Base-by-base conservation (phyloP, 2,329 filamentous ascomycete genomes). In the Ceratocystis papillata region DNA sequence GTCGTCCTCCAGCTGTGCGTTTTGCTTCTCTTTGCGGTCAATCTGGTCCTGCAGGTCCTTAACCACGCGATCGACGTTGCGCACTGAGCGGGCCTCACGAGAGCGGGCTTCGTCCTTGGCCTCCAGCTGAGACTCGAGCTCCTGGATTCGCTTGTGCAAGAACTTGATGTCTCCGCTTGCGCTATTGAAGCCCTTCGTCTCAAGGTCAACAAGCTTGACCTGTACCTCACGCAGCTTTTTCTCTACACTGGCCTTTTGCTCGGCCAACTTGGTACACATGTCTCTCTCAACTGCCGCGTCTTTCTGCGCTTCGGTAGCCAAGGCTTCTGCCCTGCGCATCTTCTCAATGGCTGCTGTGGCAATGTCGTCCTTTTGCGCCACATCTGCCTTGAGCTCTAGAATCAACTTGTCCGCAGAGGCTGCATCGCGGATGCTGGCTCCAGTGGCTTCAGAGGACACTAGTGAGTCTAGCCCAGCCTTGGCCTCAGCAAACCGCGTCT, bases 131-230 rank as follows among this genome's bases (percentile, higher is more conserved):
- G 85, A 83, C 76, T 99, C 93, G 71, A 99, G 88, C 88, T 97
- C 93, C 78, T 96, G 91, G 70, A 99, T 90, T 63, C 93, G 85
- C 73, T 91, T 93, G 76, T 96, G 89, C 72, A 97, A 77, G 79
- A 96, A 97, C 73, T 94, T 88, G 70, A 97, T 90, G 76, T 97
- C 93, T 72, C 96, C 90, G 75, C 92, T 96, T 28, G 89, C 89
- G 70, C 87, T 95, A 22, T 92, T 94, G 77, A 96, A 97, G 64
- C 92, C 91, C 79, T 97, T 97, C 55, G 94, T 97, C 78, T 99
- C 93, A 7, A 97, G 81, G 74, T 97, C 94, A 64, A 99, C 87
- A 66, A 96, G 84, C 73, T 86, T 86, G 64, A 97, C 83, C 76
- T 97, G 93, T 30, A 93, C 81, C 75, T 99, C 93, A 75, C 92